Conservation (phyloP, 108 stramenopile genomes). For the Pseudonitzschia pungens region DNA sequence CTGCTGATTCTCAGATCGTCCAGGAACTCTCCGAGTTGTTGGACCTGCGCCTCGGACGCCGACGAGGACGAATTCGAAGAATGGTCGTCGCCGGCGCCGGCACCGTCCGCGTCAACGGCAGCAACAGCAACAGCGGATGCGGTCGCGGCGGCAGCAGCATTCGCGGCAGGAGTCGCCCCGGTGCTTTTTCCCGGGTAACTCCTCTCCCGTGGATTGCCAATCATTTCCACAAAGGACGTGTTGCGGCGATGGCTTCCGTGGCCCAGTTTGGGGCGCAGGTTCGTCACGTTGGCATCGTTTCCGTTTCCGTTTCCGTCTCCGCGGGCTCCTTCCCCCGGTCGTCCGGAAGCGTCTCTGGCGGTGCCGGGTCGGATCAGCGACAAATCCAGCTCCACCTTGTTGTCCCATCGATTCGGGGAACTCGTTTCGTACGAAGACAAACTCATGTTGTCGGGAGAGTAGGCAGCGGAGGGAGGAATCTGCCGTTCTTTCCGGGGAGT, state of each 20-base stretch:
- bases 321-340: background rate
- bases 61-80: constrained; percentile 33
- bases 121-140: no score
- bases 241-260: background rate
- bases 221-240: background rate
- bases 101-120: background rate
- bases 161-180: no score
- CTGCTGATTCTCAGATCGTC: constrained; percentile 34
- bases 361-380: background rate
- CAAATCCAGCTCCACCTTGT: constrained; percentile 32
- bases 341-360: no score
- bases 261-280: no score
- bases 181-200: constrained; percentile 6
- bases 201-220: background rate
- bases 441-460: constrained; percentile 52
- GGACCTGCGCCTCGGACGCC: constrained; percentile 28
- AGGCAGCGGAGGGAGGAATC: constrained; percentile 10
- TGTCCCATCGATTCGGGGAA: constrained; percentile 14
- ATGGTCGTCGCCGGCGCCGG: background rate
- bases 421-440: constrained; percentile 47
- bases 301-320: background rate
- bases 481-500: background rate
- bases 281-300: background rate
- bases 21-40: constrained; percentile 31
- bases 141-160: no score